Conservation (phyloP, 2,329 filamentous ascomycete genomes). For the Phyllosticta citriasiana region DNA sequence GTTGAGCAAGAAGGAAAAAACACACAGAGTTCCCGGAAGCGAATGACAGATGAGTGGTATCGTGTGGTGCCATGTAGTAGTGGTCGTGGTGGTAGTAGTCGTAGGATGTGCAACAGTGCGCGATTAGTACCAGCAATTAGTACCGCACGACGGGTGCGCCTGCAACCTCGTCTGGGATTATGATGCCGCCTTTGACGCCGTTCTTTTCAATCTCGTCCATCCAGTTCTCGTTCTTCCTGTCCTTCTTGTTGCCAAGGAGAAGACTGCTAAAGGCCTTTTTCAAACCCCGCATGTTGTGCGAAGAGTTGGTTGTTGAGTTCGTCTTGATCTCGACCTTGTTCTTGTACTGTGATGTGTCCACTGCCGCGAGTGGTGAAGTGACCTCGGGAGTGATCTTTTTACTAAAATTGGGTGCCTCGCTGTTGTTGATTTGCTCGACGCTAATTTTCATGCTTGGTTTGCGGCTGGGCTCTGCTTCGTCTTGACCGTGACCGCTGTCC, state of each 20-base stretch:
- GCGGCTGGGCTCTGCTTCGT: constrained; percentile 11
- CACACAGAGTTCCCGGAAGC: background rate
- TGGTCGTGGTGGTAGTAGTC: background rate
- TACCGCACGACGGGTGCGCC: constrained; percentile 25
- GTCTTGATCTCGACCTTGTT: constrained; percentile 22
- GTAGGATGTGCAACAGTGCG: too few relatives aligned
- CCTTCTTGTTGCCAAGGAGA: constrained; percentile 19
- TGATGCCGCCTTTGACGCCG: constrained; percentile 30
- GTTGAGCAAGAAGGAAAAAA: background rate
- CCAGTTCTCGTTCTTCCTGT: constrained; percentile 28
- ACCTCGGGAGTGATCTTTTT: constrained; percentile 24
- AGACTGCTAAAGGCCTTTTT: constrained; percentile 24
- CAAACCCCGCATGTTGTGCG: constrained; percentile 11
- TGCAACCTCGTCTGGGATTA: constrained; percentile 22
- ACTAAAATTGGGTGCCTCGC: constrained; percentile 20
- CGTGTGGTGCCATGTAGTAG: background rate
- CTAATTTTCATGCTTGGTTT: constrained; percentile 18
- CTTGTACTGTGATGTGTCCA: constrained; percentile 12
- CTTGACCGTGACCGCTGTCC: constrained; percentile 7
- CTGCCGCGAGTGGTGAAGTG: background rate
- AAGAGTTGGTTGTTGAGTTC: constrained; percentile 13
- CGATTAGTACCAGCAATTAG: constrained; percentile 9
- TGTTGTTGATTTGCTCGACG: constrained; percentile 16
- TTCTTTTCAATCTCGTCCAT: constrained; percentile 33
- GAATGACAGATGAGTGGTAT: background rate